phyloP scores from a whole-genome alignment of 805 yeast species.

The Metschnikowia kofuensis region DNA sequence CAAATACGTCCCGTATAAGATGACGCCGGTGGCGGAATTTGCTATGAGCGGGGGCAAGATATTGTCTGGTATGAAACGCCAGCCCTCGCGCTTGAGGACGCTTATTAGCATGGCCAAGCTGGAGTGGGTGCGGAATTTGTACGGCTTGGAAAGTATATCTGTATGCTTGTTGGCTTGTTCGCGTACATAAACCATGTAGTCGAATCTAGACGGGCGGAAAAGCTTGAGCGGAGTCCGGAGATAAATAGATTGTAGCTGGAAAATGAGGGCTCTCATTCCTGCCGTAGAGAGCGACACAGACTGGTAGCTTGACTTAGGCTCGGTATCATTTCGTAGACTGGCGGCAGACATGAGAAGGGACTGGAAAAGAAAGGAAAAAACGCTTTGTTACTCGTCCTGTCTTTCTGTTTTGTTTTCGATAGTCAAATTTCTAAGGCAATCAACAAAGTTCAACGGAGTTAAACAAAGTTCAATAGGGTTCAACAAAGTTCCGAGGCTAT shows the following conservation, averaged over 20 bases:
- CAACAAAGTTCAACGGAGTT: no score
- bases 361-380: no score
- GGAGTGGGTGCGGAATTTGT: slow-evolving; percentile 67
- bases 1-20: slow-evolving; percentile 80
- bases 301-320: slow-evolving; percentile 25
- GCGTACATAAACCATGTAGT: slow-evolving; percentile 70
- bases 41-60: slow-evolving; percentile 86
- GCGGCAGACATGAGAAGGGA: slow-evolving; percentile 2
- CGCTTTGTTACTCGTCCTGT: no score
- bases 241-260: slow-evolving; percentile 74
- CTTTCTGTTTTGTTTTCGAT: no score
- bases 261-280: slow-evolving; percentile 78
- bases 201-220: slow-evolving; percentile 88
- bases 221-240: slow-evolving; percentile 80
- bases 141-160: slow-evolving; percentile 45
- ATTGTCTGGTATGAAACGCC: slow-evolving; percentile 82
- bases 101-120: slow-evolving; percentile 68
- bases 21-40: slow-evolving; percentile 85
- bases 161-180: slow-evolving; percentile 46
- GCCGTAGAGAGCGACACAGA: slow-evolving; percentile 81
- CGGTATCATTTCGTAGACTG: slow-evolving; percentile 15
- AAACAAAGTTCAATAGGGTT: no score
- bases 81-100: slow-evolving; percentile 75
- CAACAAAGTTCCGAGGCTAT: no score
- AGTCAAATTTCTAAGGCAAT: no score